These are phyloP conservation scores for Plectranthus barbatus DNA, from an alignment of 257 asterid species.

Conservation along the genomic window DNA sequence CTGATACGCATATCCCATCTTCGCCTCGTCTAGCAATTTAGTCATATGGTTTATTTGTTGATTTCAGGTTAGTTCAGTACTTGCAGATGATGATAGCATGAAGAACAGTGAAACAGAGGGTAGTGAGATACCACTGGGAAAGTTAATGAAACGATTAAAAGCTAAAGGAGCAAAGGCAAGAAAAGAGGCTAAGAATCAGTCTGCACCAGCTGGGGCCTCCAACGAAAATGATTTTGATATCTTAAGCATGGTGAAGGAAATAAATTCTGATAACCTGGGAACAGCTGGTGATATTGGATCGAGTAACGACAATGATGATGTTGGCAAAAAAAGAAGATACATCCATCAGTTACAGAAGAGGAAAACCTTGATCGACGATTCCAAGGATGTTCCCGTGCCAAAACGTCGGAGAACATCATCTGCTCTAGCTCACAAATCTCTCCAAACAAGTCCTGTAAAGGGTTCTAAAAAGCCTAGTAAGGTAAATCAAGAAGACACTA, in stretches of 20 bases:
- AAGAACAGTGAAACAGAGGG: conserved; percentile 92
- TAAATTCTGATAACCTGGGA: conserved; percentile 53
- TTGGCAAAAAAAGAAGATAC: conserved; percentile 33
- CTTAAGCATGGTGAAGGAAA: conserved; percentile 79
- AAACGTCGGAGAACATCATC: conserved; percentile 76
- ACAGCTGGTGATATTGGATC: conserved; percentile 52
- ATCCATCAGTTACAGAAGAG: conserved; percentile 46
- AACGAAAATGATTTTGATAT: conserved; percentile 61
- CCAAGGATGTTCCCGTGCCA: conserved; percentile 61
- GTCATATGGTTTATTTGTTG: conserved; percentile 7
- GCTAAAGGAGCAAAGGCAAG: conserved; percentile 79
- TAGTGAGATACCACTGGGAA: conserved; percentile 87
- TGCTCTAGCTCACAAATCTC: conserved; percentile 43
- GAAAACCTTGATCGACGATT: conserved; percentile 39
- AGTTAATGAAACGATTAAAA: conserved; percentile 79
- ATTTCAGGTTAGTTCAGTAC: conserved; percentile 53
- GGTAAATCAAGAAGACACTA: conserved; percentile 21
- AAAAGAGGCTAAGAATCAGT: conserved; percentile 57
- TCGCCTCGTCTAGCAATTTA: conserved; percentile 10
- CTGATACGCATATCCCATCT: neutral
- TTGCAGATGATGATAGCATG: conserved; percentile 61
- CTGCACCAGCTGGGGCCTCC: conserved; percentile 35
- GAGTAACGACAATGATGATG: conserved; percentile 56
- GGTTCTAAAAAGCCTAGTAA: conserved; percentile 30
- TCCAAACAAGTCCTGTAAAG: conserved; percentile 23